Evolutionary conservation across 2,329 filamentous ascomycete genomes (phyloP), one percentile per base, ranked within the genome.

Genomic region (Graphilbum ipis-grandicollis): DNA sequence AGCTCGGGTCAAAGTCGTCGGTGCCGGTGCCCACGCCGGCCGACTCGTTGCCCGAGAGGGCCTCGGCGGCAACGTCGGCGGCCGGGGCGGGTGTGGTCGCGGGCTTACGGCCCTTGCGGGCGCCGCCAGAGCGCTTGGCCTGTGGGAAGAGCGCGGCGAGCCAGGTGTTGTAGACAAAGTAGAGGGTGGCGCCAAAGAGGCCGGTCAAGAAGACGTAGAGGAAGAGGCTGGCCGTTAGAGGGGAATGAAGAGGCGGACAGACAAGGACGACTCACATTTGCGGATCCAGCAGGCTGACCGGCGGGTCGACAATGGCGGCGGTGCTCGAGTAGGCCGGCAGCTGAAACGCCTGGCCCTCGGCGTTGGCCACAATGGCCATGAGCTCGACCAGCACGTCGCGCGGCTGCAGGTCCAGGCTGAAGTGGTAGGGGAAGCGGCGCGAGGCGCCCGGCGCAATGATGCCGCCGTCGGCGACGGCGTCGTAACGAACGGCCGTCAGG

Each of bases 131-230:
- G 44, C 75, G 73, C 65, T 84, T 81, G 47, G 79, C 76, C 67
- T 93, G 84, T 34, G 90, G 88, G 68, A 96, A 93, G 54, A 98
- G 80, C 13, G 85, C 78, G 51, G 85, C 82, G 60, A 98, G 80
- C 85, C 88, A 96, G 52, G 88, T 93, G 66, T 79, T 90, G 73
- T 98, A 98, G 63, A 94, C 84, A 60, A 93, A 93, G 74, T 88
- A 94, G 55, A 79, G 72, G 37, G 78, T 84, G 43, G 80, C 85
- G 46, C 62, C 74, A 55, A 93, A 92, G 44, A 68, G 71, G 43
- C 69, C 76, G 37, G 78, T 66, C 49, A 98, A 79, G 66, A 96
- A 77, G 55, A 93, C 68, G 67, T 96, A 96, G 44, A 98, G 75
- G 75, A 98, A 98, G 63, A 96, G 84, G 55, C 90, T 96, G 38